Evolutionary conservation across 2,329 filamentous ascomycete species (phyloP), one percentile per base, ranked within the genome.

Genomic region (Fusarium verticillioides): DNA sequence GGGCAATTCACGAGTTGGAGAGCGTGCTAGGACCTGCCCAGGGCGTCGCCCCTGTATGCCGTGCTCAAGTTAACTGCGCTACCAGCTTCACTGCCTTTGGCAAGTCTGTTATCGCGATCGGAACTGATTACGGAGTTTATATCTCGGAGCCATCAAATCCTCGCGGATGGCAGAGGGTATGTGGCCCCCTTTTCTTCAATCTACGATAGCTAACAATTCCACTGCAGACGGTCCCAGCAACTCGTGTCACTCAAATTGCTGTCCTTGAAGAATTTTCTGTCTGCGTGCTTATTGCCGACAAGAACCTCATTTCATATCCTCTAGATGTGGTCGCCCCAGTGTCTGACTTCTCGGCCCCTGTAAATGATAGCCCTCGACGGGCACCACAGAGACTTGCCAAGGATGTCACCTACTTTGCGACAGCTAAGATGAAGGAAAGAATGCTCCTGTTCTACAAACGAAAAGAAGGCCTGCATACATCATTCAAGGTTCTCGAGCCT

Each of bases 371-470:
- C 47, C 87, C 91, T 7, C 91, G 94, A 32, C 91, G 93, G 71
- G 94, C 96, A n/a, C 96, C 96, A 1, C 96, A 98, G 80, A 94
- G 96, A 77, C 88, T 99, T 39, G 93, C 92, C 73, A 94, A 96
- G 80, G 96, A 99, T 79, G 95, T 99, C 26, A 94, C 95, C 19
- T 99, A 98, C 86, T 99, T 99, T 81, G 94, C 95, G 21, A 96
- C 95, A 3, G 96, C 96, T 15, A 91, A 93, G 67, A 98, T 99
- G 95, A 99, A 99, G 86, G 96, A 99, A 69, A 91, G 96, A 12
- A 95, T 93, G 74, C 86, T 99, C 12, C 91, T 99, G 34, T 96
- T 99, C 82, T 99, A 98, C 88, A 98, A 98, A 85, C 97, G 97
- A 81, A 94, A 94, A 70, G 96, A 98, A 81, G 93, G 93, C 34